phyloP scores from a whole-genome alignment of 495 filamentous ascomycete species.

The Daldinia loculata region DNA sequence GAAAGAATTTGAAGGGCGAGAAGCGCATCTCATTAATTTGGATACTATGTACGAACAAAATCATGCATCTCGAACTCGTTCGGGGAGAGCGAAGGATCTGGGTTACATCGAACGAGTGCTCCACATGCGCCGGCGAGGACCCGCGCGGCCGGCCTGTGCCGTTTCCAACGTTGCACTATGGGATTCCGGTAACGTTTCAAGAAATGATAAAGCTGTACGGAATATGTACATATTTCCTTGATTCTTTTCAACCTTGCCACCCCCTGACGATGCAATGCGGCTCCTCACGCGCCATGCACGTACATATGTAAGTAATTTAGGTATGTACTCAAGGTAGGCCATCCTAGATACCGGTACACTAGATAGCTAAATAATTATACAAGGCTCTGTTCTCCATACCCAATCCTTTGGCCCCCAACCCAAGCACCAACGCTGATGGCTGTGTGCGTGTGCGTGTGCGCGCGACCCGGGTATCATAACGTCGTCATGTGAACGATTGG shows the following conservation, averaged over 20 bases:
- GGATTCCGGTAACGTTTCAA: conserved; percentile 18
- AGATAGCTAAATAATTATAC: background rate
- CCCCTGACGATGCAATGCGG: background rate
- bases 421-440: conserved; percentile 1
- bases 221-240: background rate
- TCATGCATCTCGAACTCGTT: background rate
- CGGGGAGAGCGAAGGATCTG: conserved; percentile 8
- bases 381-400: background rate
- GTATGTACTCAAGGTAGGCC: background rate
- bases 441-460: conserved; percentile 3
- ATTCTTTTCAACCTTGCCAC: background rate
- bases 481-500: conserved; percentile 33
- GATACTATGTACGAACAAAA: background rate
- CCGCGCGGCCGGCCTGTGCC: background rate
- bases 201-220: conserved; percentile 1
- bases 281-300: background rate
- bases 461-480: conserved; percentile 30
- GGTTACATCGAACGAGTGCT: background rate
- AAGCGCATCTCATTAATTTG: background rate
- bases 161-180: conserved; percentile 9
- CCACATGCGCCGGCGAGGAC: background rate
- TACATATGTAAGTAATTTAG: background rate
- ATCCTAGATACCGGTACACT: background rate
- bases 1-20: background rate
- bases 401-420: conserved; percentile 14